Conservation (phyloP, 495 filamentous ascomycete species). For the Aspergillus sparsus region DNA sequence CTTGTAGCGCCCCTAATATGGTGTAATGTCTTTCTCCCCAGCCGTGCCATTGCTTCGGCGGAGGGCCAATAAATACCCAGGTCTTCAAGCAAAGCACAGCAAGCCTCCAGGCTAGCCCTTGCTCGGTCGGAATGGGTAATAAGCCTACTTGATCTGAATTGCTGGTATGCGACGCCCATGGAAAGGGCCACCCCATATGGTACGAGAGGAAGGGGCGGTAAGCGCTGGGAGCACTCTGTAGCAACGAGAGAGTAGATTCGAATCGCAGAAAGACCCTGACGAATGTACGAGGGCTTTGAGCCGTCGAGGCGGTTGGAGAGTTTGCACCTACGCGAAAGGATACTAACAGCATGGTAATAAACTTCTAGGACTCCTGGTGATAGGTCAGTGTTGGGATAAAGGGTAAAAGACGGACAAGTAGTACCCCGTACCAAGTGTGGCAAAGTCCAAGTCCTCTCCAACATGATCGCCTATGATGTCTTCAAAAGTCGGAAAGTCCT, state of each 20-base stretch:
- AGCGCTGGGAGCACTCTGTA: constrained; percentile 51
- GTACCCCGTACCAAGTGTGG: constrained; percentile 29
- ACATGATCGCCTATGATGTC: constrained; percentile 59
- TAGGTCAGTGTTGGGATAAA: constrained; percentile 1
- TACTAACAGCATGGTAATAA: constrained; percentile 69
- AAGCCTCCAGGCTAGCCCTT: constrained; percentile 59
- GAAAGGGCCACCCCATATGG: constrained; percentile 68
- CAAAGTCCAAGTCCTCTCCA: constrained; percentile 30
- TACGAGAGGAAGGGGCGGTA: constrained; percentile 64
- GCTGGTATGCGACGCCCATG: constrained; percentile 69
- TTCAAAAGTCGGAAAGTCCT: constrained; percentile 66
- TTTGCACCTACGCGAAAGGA: constrained; percentile 56
- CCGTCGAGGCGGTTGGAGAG: constrained; percentile 32
- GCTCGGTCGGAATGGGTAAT: constrained; percentile 64
- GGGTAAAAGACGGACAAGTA: not conserved
- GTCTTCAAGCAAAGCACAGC: constrained; percentile 55
- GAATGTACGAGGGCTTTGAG: constrained; percentile 53
- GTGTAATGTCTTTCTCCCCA: constrained; percentile 47
- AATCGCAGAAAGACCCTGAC: constrained; percentile 64
- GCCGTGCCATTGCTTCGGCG: constrained; percentile 61
- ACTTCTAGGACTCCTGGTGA: constrained; percentile 61
- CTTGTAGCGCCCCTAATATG: constrained; percentile 30
- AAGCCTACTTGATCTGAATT: constrained; percentile 65
- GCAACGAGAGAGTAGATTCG: constrained; percentile 63
- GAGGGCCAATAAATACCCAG: constrained; percentile 62